Conservation (phyloP, 805 yeast species). For the Lachancea mirantina region DNA sequence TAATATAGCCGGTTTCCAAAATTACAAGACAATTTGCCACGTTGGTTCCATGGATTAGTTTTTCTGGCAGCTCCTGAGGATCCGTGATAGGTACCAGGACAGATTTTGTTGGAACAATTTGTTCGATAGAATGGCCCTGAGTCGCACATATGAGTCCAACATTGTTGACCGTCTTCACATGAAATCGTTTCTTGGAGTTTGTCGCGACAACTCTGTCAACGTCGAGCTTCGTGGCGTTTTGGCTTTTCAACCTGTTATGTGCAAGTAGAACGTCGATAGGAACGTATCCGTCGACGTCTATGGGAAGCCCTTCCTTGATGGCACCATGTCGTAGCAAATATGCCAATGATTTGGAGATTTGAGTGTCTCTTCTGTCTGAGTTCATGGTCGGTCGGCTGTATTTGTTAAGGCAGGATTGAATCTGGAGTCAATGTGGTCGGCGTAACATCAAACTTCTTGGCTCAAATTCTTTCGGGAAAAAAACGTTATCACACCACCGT, state of each 20-base stretch:
- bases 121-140: slow-evolving; percentile 78
- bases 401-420: too few relatives aligned
- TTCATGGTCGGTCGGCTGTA: slow-evolving; percentile 1
- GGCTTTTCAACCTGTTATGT: slow-evolving; percentile 52
- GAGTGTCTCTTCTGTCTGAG: slow-evolving; percentile 36
- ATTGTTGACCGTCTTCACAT: slow-evolving; percentile 32
- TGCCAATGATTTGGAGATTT: slow-evolving; percentile 67
- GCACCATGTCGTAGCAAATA: slow-evolving; percentile 87
- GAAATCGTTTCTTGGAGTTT: slow-evolving; percentile 69
- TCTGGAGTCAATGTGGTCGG: too few relatives aligned
- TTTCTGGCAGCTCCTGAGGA: slow-evolving; percentile 38
- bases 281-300: slow-evolving; percentile 65
- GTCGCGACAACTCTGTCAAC: slow-evolving; percentile 50
- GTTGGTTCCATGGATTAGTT: slow-evolving; percentile 78
- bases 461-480: too few relatives aligned
- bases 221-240: slow-evolving; percentile 49
- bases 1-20: slow-evolving; percentile 47
- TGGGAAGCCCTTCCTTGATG: slow-evolving; percentile 50
- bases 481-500: too few relatives aligned
- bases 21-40: slow-evolving; percentile 41
- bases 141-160: slow-evolving; percentile 62
- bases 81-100: slow-evolving; percentile 35
- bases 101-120: slow-evolving; percentile 35
- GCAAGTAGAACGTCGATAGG: slow-evolving; percentile 44
- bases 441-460: slow-evolving; percentile 3